A percentile compares a stretch with the other conserved stretches of the same genome.
Evolutionary conservation across 805 yeast species (phyloP).

Genomic region (Sugiyamaella smithiae): DNA sequence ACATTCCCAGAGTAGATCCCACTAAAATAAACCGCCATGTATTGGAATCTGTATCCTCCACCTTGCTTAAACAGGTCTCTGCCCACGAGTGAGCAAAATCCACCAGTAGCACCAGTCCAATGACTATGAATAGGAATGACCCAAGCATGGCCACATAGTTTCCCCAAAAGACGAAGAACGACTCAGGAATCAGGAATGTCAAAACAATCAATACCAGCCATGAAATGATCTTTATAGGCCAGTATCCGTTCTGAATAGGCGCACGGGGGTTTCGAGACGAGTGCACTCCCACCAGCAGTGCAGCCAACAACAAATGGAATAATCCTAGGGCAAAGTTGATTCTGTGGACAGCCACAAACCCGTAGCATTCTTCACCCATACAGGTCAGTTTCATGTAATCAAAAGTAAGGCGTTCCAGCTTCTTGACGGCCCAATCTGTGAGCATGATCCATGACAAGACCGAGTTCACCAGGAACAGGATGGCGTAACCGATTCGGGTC

Average conservation of each 20-base stretch:
- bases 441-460: constrained; percentile 89
- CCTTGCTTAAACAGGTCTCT: constrained; percentile 86
- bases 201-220: constrained; percentile 57
- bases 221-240: constrained; percentile 70
- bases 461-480: constrained; percentile 71
- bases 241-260: constrained; percentile 83
- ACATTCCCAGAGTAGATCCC: constrained; percentile 87
- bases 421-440: constrained; percentile 70
- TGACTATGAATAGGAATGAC: constrained; percentile 80
- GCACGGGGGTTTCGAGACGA: constrained; percentile 77
- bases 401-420: constrained; percentile 68
- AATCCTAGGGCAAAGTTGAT: constrained; percentile 83
- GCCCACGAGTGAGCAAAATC: constrained; percentile 99
- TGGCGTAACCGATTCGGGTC: constrained; percentile 84
- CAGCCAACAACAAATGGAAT: constrained; percentile 70
- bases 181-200: constrained; percentile 81
- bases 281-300: constrained; percentile 65
- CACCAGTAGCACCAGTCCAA: constrained; percentile 85
- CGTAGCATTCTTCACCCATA: constrained; percentile 80
- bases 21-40: constrained; percentile 80
- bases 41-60: constrained; percentile 65
- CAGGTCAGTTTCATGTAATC: constrained; percentile 71
- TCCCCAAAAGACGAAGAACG: constrained; percentile 85
- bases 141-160: constrained; percentile 82
- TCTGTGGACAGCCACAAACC: constrained; percentile 93